These are phyloP conservation scores for Antrodiella citrinella DNA, from an alignment of 768 basidiomycete species.

Conservation along the genomic window DNA sequence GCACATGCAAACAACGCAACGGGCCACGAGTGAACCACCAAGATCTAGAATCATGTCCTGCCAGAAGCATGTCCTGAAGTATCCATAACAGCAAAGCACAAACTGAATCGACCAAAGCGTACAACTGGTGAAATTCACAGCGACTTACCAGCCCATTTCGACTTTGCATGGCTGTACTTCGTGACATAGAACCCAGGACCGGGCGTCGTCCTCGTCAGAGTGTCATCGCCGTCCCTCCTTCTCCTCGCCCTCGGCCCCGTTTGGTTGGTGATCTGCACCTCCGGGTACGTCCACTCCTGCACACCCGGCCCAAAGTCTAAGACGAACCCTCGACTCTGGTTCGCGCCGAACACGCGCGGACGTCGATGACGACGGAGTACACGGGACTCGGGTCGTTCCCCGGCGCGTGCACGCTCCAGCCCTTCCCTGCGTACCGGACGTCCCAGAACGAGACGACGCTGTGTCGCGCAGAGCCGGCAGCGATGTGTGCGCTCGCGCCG, in stretches of 20 bases:
- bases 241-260: slow-evolving; percentile 9
- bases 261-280: slow-evolving; percentile 13
- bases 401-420: slow-evolving; percentile 78
- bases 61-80: too few species aligned
- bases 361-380: slow-evolving; percentile 67
- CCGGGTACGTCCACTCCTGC: slow-evolving; percentile 45
- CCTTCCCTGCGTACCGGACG: slow-evolving; percentile 47
- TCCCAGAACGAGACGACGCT: slow-evolving; percentile 81
- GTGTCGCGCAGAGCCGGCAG: slow-evolving; percentile 72
- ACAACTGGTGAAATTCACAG: not conserved
- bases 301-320: slow-evolving; percentile 72
- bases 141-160: not conserved
- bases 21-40: too few species aligned
- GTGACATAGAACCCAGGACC: slow-evolving; percentile 45
- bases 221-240: slow-evolving; percentile 14
- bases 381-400: slow-evolving; percentile 76
- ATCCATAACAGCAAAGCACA: too few species aligned
- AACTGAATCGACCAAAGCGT: too few species aligned
- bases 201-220: slow-evolving; percentile 26
- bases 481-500: slow-evolving; percentile 54
- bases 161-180: slow-evolving; percentile 31
- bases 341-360: slow-evolving; percentile 71
- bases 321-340: slow-evolving; percentile 69
- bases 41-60: too few species aligned
- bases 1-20: too few species aligned